Evolutionary conservation across 2,329 filamentous ascomycete species (phyloP).

Genomic region (Cladosporium phlei): DNA sequence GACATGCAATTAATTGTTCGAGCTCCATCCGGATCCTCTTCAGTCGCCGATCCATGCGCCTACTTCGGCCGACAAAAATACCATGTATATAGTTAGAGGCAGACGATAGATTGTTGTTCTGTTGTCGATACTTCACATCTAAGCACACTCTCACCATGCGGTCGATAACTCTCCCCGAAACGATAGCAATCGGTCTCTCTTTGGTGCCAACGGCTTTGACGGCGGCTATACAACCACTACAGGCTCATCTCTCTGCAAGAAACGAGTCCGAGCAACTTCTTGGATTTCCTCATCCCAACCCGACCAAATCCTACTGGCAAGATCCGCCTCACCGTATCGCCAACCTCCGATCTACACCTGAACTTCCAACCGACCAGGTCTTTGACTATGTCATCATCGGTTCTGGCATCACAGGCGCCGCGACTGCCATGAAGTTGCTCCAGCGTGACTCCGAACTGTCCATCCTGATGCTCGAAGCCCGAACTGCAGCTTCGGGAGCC

Average conservation of each 20-base stretch:
- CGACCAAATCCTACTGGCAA: slow-evolving; percentile 41
- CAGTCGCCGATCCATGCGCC: no score
- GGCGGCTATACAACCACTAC: not conserved
- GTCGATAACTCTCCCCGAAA: not conserved
- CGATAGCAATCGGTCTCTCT: not conserved
- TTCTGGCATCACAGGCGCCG: slow-evolving; percentile 19
- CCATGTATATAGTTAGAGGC: no score
- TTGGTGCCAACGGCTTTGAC: not conserved
- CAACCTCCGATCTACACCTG: slow-evolving; percentile 25
- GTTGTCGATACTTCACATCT: no score
- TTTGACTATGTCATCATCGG: slow-evolving; percentile 31
- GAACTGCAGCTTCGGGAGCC: slow-evolving; percentile 17
- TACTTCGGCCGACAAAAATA: no score
- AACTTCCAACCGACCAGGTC: slow-evolving; percentile 15
- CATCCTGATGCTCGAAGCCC: slow-evolving; percentile 19
- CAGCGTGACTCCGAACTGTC: slow-evolving; percentile 7
- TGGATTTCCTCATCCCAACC: slow-evolving; percentile 29
- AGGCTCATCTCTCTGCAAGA: not conserved
- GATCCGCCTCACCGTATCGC: slow-evolving; percentile 35
- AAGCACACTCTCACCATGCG: not conserved
- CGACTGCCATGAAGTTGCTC: slow-evolving; percentile 19
- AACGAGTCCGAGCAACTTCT: slow-evolving; percentile 14
- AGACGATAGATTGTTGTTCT: no score
- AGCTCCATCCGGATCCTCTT: no score
- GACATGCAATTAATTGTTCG: no score